Evolutionary conservation across 352 stramenopile genomes (phyloP).

Genomic region (Phytophthora pisi): DNA sequence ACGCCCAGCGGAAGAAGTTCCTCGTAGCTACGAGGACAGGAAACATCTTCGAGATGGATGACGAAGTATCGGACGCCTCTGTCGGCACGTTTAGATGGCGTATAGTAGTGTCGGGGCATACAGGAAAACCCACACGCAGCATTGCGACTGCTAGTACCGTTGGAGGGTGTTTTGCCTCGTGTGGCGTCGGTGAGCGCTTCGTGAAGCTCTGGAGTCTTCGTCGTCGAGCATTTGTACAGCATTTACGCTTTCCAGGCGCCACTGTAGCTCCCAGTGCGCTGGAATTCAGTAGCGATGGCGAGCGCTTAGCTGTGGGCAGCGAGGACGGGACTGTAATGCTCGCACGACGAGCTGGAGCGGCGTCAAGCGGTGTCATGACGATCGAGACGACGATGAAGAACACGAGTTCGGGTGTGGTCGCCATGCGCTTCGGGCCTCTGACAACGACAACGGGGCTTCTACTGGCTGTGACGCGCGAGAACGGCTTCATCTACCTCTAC

Average conservation of each 20-base stretch:
- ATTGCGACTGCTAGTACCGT: constrained; percentile 32
- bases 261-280: constrained; percentile 19
- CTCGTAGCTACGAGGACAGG: constrained; percentile 63
- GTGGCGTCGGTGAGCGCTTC: constrained; percentile 39
- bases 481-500: constrained; percentile 80
- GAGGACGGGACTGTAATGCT: constrained; percentile 64
- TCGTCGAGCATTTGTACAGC: constrained; percentile 32
- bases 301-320: constrained; percentile 60
- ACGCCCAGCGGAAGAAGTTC: constrained; percentile 50
- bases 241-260: constrained; percentile 29
- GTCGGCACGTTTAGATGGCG: constrained; percentile 13
- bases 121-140: constrained; percentile 26
- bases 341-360: constrained; percentile 19
- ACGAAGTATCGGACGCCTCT: constrained; percentile 20
- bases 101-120: constrained; percentile 62
- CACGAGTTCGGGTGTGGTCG: constrained; percentile 44
- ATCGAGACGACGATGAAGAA: constrained; percentile 68
- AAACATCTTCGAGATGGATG: constrained; percentile 60
- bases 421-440: constrained; percentile 53
- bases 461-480: constrained; percentile 59
- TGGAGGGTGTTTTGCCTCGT: constrained; percentile 60
- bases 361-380: constrained; percentile 32
- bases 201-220: constrained; percentile 74
- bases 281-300: constrained; percentile 54
- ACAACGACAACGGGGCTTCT: constrained; percentile 22